Conservation (phyloP, 495 filamentous ascomycete species). For the Aspergillus biplanus region DNA sequence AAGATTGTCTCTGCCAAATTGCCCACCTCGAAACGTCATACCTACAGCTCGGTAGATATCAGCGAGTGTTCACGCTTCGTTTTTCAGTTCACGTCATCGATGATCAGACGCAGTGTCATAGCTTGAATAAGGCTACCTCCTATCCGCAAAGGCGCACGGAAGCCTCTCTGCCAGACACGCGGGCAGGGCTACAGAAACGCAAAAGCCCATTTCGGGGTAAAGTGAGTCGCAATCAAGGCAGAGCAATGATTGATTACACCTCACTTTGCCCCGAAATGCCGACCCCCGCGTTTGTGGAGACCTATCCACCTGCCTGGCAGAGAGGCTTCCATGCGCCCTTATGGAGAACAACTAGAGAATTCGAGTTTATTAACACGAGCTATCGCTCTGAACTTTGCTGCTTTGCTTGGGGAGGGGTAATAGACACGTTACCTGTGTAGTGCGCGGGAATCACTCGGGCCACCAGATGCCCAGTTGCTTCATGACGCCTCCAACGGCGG, state of each 20-base stretch:
- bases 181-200: too few species aligned
- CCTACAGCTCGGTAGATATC: background rate
- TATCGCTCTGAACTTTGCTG: background rate
- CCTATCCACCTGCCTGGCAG: too few species aligned
- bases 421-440: background rate
- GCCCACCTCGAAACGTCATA: background rate
- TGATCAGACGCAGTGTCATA: background rate
- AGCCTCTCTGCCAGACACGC: too few species aligned
- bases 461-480: conserved; percentile 5
- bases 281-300: too few species aligned
- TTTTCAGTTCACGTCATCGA: background rate
- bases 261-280: too few species aligned
- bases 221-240: too few species aligned
- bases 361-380: background rate
- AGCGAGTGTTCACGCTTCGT: background rate
- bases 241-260: too few species aligned
- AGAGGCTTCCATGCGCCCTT: background rate
- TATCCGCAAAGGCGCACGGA: too few species aligned
- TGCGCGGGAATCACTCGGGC: background rate
- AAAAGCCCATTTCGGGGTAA: too few species aligned
- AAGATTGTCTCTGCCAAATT: background rate
- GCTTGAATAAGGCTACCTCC: background rate
- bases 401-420: background rate
- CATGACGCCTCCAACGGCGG: background rate
- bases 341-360: background rate